A percentile compares a stretch with the other conserved stretches of the same genome.
These are phyloP conservation scores for Melanomma pulvis-pyrius DNA, from an alignment of 495 filamentous ascomycete genomes.

Conservation along the genomic window DNA sequence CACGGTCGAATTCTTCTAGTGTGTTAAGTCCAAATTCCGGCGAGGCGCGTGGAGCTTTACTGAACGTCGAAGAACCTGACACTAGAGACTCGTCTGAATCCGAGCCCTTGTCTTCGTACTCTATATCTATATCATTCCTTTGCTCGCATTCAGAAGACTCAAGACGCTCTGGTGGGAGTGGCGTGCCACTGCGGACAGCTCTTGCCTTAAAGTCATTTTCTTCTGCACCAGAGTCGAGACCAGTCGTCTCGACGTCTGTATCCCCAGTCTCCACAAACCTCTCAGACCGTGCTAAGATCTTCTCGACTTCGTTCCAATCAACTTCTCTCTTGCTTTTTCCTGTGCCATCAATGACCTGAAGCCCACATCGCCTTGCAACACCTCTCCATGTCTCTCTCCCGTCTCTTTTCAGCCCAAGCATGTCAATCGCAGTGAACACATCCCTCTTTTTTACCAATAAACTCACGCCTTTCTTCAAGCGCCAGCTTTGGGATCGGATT, in stretches of 20 bases:
- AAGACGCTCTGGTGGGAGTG: slow-evolving; percentile 24
- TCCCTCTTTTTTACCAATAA: slow-evolving; percentile 59
- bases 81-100: background rate
- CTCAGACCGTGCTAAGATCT: slow-evolving; percentile 44
- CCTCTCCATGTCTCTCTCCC: slow-evolving; percentile 60
- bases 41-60: background rate
- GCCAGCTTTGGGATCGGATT: slow-evolving; percentile 27
- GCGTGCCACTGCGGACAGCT: slow-evolving; percentile 34
- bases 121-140: background rate
- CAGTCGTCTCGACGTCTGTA: background rate
- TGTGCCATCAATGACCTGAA: slow-evolving; percentile 57
- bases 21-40: slow-evolving; percentile 54
- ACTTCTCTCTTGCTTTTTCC: slow-evolving; percentile 46
- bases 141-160: slow-evolving; percentile 24
- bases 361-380: slow-evolving; percentile 59
- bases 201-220: slow-evolving; percentile 15
- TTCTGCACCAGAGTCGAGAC: background rate
- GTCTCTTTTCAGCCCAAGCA: slow-evolving; percentile 54
- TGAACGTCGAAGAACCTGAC: background rate
- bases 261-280: slow-evolving; percentile 5
- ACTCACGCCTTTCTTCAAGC: slow-evolving; percentile 18
- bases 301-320: slow-evolving; percentile 60
- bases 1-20: slow-evolving; percentile 57
- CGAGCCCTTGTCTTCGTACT: slow-evolving; percentile 9
- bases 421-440: slow-evolving; percentile 65